These are phyloP conservation scores for Trametes meyenii DNA, from an alignment of 768 basidiomycete genomes.

Conservation along the genomic window DNA sequence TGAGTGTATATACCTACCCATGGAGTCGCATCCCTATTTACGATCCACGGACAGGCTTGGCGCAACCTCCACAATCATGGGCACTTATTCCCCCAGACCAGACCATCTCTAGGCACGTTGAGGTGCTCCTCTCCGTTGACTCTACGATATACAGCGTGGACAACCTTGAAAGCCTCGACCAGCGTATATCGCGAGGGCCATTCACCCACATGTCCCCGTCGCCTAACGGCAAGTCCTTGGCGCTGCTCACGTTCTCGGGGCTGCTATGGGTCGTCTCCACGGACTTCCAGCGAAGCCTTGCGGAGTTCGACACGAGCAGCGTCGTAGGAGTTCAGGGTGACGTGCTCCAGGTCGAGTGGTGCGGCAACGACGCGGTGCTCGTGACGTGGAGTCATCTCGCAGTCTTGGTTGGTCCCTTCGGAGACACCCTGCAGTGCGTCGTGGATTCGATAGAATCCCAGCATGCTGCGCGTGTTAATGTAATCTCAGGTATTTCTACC, in stretches of 20 bases:
- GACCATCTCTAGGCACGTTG: constrained; percentile 86
- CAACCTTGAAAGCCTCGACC: constrained; percentile 86
- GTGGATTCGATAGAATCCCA: not conserved
- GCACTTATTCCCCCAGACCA: constrained; percentile 80
- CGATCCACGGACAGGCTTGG: constrained; percentile 53
- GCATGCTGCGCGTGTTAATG: constrained; percentile 11
- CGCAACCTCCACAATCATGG: constrained; percentile 83
- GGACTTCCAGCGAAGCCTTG: constrained; percentile 87
- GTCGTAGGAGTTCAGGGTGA: constrained; percentile 57
- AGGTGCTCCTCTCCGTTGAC: constrained; percentile 83
- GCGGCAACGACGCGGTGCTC: constrained; percentile 92
- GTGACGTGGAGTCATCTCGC: constrained; percentile 75
- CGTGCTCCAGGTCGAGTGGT: constrained; percentile 86
- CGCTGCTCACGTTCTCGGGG: constrained; percentile 72
- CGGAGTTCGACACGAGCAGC: constrained; percentile 77
- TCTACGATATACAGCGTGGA: constrained; percentile 84
- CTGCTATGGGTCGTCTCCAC: constrained; percentile 92
- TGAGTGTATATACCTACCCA: constrained; percentile 39
- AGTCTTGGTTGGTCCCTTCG: constrained; percentile 89
- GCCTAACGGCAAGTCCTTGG: constrained; percentile 92
- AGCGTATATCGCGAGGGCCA: constrained; percentile 85
- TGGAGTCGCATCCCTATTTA: not conserved
- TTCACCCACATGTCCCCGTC: constrained; percentile 88
- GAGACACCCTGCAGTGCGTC: constrained; percentile 80
- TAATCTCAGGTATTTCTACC: constrained; percentile 70